A percentile compares a stretch with the other conserved stretches of the same genome.
Conservation (phyloP, 257 asterid species). For the Nicotiana paniculata region DNA sequence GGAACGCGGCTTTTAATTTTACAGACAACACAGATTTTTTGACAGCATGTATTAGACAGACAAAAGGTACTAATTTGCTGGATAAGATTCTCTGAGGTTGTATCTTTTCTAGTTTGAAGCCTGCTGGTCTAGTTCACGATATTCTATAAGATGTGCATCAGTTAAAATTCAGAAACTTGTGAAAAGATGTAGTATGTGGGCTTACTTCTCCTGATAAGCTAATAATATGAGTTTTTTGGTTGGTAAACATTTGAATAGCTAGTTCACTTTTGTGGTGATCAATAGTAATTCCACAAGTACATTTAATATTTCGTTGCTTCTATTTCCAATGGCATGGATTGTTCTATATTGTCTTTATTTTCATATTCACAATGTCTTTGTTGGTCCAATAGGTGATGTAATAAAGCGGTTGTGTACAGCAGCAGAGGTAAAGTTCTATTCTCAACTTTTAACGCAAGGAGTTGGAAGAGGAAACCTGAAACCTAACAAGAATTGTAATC, state of each 20-base stretch:
- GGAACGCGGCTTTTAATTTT: constrained; percentile 79
- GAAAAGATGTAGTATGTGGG: not conserved
- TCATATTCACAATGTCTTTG: not conserved
- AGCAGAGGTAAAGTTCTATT: constrained; percentile 69
- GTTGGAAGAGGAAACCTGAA: constrained; percentile 31
- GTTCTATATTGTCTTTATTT: not conserved
- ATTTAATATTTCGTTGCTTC: not conserved
- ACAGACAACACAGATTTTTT: constrained; percentile 57
- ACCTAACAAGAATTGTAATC: constrained; percentile 82
- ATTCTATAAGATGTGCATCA: not conserved
- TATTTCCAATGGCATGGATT: not conserved
- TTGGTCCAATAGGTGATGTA: constrained; percentile 42
- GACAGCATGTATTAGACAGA: constrained; percentile 41
- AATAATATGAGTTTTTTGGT: not conserved
- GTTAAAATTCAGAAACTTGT: not conserved
- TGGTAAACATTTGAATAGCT: not conserved
- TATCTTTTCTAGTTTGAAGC: not conserved
- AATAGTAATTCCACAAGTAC: not conserved
- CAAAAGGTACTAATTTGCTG: constrained; percentile 34
- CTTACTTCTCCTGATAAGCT: not conserved
- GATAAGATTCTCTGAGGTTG: not conserved
- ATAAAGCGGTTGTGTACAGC: constrained; percentile 81
- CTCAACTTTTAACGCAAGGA: constrained; percentile 35
- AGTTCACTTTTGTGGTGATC: not conserved
- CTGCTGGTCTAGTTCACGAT: not conserved